Base-by-base conservation (phyloP, 805 yeast genomes). In the Nakazawaea peltata region DNA sequence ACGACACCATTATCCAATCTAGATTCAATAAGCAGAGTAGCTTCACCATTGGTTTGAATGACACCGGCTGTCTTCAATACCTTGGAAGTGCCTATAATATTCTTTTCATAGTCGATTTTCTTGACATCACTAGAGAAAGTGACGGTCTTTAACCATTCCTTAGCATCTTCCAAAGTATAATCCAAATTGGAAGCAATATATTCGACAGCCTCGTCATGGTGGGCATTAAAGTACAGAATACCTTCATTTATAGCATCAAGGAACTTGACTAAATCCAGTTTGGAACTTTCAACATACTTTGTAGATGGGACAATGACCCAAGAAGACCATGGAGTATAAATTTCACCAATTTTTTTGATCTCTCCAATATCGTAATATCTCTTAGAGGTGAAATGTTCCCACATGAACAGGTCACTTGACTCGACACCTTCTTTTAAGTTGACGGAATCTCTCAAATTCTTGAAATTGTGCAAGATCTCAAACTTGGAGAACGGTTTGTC, bases 301-400 rank as follows among this genome's bases (percentile, higher is more conserved):
- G 59, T 49, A 35, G 67, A 56, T 4, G 75, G 75, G 15, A 76
- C 74, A 32, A 86, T 67, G 12, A 85, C 88, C 96, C 96, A 87
- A 2, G 94, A 82, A 9, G 96, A 90, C 97, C 97, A 87, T 14
- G 97, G 97, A 1, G 97, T 87, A 58, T 81, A 83, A 39, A 87
- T 86, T 44, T 82, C 84, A 12, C 95, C 97, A 41, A 87, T 77
- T 45, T 72, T 65, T 58, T 81, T 84, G 58, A 88, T 78, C 48
- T 86, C 96, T 15, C 74, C 70, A 37, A 61, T 69, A 49, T 84
- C 95, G 54, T 82, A 85, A 61, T 83, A 87, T 53, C 74, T 75
- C 52, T 87, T 87, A 23, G 88, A 76, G 1, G 97, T 87, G 63
- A 87, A 87, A 57, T 82, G 71, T 51, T 87, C 97, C 97, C 97